Evolutionary conservation across 768 basidiomycete species (phyloP).

Genomic region (Trametes villosa): DNA sequence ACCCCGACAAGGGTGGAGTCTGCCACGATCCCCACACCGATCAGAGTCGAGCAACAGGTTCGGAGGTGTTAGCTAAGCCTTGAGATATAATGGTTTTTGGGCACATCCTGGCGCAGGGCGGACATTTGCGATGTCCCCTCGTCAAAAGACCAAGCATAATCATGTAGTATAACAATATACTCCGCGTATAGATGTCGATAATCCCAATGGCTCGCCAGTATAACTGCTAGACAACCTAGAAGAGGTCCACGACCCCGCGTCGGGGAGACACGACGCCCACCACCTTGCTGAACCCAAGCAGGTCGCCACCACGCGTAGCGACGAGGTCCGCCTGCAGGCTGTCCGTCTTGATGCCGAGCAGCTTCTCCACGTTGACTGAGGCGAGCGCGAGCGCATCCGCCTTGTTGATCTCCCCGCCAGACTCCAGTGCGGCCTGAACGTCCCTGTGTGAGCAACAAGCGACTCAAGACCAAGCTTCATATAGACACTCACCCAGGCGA

Average conservation of each 20-base stretch:
- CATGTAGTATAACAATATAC: too few species aligned
- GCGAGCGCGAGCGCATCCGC: slow-evolving; percentile 44
- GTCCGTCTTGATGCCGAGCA: slow-evolving; percentile 36
- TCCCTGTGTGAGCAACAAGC: neutral
- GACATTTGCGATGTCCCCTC: too few species aligned
- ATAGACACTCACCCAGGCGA: slow-evolving; percentile 66
- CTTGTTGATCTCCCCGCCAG: slow-evolving; percentile 42
- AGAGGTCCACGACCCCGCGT: slow-evolving; percentile 26
- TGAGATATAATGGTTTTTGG: too few species aligned
- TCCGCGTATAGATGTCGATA: too few species aligned
- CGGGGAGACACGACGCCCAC: slow-evolving; percentile 39
- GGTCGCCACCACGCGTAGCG: slow-evolving; percentile 37
- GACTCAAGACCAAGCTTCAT: slow-evolving; percentile 17
- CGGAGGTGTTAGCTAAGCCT: too few species aligned
- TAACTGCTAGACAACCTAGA: slow-evolving; percentile 13
- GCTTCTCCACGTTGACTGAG: slow-evolving; percentile 44
- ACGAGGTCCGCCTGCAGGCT: slow-evolving; percentile 28
- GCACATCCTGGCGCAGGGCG: too few species aligned
- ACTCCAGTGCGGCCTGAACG: slow-evolving; percentile 45
- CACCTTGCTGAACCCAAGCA: slow-evolving; percentile 43
- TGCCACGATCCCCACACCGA: too few species aligned
- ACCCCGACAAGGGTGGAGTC: too few species aligned
- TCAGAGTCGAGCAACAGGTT: too few species aligned
- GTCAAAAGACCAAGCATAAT: too few species aligned
- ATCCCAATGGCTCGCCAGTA: too few species aligned